Percentiles rank a stretch among this genome's conserved stretches.
phyloP scores from a whole-genome alignment of 1,139 yeast genomes.

The Yamadazyma trypodendri region DNA sequence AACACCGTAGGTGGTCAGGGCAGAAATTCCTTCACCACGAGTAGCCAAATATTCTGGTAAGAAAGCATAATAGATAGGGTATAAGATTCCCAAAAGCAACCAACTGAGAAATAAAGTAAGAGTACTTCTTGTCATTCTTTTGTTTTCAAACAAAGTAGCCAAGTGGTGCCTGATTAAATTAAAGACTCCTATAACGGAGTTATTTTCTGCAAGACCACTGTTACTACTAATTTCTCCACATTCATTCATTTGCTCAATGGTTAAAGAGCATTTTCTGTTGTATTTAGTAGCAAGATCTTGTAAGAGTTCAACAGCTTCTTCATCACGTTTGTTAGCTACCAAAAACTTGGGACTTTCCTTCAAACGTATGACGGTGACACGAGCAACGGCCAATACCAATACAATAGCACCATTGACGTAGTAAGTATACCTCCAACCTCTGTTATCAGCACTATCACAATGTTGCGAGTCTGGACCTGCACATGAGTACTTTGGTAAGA shows the following conservation, averaged over 20 bases:
- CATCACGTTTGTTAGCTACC: slow-evolving; percentile 52
- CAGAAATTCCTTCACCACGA: slow-evolving; percentile 38
- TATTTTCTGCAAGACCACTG: slow-evolving; percentile 22
- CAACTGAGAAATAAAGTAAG: slow-evolving; percentile 31
- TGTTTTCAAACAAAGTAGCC: slow-evolving; percentile 26
- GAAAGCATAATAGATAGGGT: slow-evolving; percentile 40
- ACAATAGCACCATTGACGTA: slow-evolving; percentile 55
- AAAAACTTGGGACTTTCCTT: slow-evolving; percentile 60
- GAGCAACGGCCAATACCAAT: slow-evolving; percentile 43
- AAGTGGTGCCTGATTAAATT: slow-evolving; percentile 23
- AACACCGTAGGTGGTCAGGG: slow-evolving; percentile 25
- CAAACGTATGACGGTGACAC: slow-evolving; percentile 47
- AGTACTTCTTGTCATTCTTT: slow-evolving; percentile 27
- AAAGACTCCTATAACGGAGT: slow-evolving; percentile 19
- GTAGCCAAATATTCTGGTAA: slow-evolving; percentile 38
- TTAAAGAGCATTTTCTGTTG: slow-evolving; percentile 40
- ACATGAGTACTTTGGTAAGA: slow-evolving; percentile 51
- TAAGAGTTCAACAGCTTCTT: slow-evolving; percentile 42
- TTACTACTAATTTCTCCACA: slow-evolving; percentile 42
- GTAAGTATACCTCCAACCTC: slow-evolving; percentile 64
- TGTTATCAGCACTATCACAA: slow-evolving; percentile 47
- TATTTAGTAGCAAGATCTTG: slow-evolving; percentile 41
- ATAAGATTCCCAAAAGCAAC: slow-evolving; percentile 38
- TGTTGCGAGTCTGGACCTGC: slow-evolving; percentile 22
- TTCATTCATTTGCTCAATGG: slow-evolving; percentile 41